phyloP scores from a whole-genome alignment of 768 basidiomycete species.

The Hemileccinum rubropunctum region DNA sequence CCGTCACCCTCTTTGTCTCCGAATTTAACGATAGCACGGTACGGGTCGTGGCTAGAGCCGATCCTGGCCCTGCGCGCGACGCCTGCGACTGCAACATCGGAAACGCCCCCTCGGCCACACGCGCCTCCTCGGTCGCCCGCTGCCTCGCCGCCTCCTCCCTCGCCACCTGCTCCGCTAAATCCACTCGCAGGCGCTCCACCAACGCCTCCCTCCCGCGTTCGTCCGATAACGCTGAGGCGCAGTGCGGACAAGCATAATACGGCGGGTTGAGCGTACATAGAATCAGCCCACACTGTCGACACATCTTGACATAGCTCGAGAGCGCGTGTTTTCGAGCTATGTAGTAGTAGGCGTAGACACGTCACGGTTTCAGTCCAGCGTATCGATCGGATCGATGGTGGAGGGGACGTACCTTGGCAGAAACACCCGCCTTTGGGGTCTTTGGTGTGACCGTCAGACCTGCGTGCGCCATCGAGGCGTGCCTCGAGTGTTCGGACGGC shows the following conservation, averaged over 20 bases:
- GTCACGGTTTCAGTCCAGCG: not conserved
- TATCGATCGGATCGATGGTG: not conserved
- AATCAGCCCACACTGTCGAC: slow-evolving; percentile 58
- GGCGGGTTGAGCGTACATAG: slow-evolving; percentile 59
- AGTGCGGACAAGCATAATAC: slow-evolving; percentile 53
- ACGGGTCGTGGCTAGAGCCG: slow-evolving; percentile 39
- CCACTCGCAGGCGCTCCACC: slow-evolving; percentile 40
- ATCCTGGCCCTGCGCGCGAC: slow-evolving; percentile 1
- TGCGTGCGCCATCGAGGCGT: slow-evolving; percentile 40
- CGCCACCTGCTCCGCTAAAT: slow-evolving; percentile 41
- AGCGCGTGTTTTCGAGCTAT: slow-evolving; percentile 56
- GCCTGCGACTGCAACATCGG: slow-evolving; percentile 41
- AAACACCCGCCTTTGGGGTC: slow-evolving; percentile 70
- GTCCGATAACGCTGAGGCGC: slow-evolving; percentile 40
- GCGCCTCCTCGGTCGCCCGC: slow-evolving; percentile 45
- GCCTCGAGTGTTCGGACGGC: slow-evolving; percentile 47
- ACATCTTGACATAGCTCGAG: slow-evolving; percentile 56
- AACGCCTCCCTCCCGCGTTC: slow-evolving; percentile 34
- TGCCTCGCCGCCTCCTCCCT: slow-evolving; percentile 50
- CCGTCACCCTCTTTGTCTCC: slow-evolving; percentile 47
- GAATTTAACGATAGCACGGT: slow-evolving; percentile 60
- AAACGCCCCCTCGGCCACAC: slow-evolving; percentile 57
- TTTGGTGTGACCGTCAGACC: slow-evolving; percentile 33
- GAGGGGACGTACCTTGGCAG: slow-evolving; percentile 52
- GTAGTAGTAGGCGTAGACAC: not conserved